These are phyloP conservation scores for Apiospora koreana DNA, from an alignment of 2,329 filamentous ascomycete species.

Conservation along the genomic window DNA sequence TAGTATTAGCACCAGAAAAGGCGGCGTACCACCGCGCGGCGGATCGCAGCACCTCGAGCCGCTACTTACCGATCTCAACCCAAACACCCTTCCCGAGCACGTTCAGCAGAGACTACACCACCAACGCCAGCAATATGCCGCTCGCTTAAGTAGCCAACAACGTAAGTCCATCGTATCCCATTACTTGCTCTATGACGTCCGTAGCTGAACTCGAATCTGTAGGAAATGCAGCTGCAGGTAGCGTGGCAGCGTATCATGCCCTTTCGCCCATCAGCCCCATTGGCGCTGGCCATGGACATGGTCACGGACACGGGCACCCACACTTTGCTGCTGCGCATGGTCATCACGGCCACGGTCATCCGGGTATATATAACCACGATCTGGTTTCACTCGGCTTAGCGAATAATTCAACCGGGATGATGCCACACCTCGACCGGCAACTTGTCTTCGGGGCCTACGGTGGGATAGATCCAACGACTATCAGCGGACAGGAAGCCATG, in stretches of 20 bases:
- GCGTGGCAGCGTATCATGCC: constrained; percentile 40
- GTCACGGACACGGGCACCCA: constrained; percentile 27
- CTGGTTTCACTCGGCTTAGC: constrained; percentile 54
- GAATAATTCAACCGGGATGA: constrained; percentile 49
- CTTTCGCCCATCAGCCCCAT: constrained; percentile 56
- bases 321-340: constrained; percentile 1
- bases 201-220: background rate
- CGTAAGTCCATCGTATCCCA: constrained; percentile 40
- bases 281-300: constrained; percentile 32
- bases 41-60: constrained; percentile 40
- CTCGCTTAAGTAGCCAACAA: constrained; percentile 43
- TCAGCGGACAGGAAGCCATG: constrained; percentile 38
- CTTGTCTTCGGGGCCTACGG: constrained; percentile 75
- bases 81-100: constrained; percentile 31
- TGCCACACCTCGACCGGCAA: constrained; percentile 74
- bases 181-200: background rate
- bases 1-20: constrained; percentile 30
- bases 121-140: constrained; percentile 38
- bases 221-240: constrained; percentile 16
- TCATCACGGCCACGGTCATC: constrained; percentile 28
- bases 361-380: constrained; percentile 50
- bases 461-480: constrained; percentile 46
- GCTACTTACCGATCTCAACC: constrained; percentile 37
- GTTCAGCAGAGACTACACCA: constrained; percentile 37
- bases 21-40: constrained; percentile 34